phyloP scores from a whole-genome alignment of 2,329 filamentous ascomycete genomes.

The Dothideomycetes sp. region DNA sequence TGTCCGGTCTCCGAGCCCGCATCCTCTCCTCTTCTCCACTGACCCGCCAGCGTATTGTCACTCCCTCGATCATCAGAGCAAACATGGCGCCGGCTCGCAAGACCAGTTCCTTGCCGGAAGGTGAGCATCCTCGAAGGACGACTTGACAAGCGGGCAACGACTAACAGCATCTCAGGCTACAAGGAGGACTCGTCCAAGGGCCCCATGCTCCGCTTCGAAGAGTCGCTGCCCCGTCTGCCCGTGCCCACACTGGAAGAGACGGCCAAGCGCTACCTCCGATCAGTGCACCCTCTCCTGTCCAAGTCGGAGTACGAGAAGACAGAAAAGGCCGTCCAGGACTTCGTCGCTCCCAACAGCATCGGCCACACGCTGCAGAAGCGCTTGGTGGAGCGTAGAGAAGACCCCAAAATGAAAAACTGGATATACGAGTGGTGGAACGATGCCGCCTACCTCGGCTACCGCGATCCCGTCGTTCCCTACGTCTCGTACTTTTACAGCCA shows the following conservation, averaged over 20 bases:
- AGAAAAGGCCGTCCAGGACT: conserved; percentile 77
- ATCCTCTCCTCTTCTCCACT: conserved; percentile 12
- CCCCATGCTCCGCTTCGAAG: conserved; percentile 74
- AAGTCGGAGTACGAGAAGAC: conserved; percentile 60
- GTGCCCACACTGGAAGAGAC: conserved; percentile 79
- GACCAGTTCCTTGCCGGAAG: conserved; percentile 38
- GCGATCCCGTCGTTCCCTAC: conserved; percentile 92
- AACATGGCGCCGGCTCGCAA: conserved; percentile 30
- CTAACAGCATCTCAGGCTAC: conserved; percentile 49
- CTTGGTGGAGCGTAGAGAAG: conserved; percentile 66
- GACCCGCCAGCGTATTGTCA: conserved; percentile 12
- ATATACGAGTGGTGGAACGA: conserved; percentile 98
- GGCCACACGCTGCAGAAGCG: conserved; percentile 82
- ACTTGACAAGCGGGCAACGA: not conserved
- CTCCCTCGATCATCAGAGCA: conserved; percentile 1
- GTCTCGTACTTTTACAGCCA: conserved; percentile 99
- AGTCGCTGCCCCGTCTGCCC: conserved; percentile 70
- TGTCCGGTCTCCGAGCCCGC: conserved; percentile 13
- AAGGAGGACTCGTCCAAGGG: conserved; percentile 71
- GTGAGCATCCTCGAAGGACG: conserved; percentile 25
- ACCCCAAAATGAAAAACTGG: conserved; percentile 85
- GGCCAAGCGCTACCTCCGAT: conserved; percentile 69
- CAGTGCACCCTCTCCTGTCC: conserved; percentile 64
- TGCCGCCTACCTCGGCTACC: conserved; percentile 81
- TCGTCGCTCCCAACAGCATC: conserved; percentile 75